Evolutionary conservation across 768 basidiomycete species (phyloP).

Genomic region (Harrya chromipes): DNA sequence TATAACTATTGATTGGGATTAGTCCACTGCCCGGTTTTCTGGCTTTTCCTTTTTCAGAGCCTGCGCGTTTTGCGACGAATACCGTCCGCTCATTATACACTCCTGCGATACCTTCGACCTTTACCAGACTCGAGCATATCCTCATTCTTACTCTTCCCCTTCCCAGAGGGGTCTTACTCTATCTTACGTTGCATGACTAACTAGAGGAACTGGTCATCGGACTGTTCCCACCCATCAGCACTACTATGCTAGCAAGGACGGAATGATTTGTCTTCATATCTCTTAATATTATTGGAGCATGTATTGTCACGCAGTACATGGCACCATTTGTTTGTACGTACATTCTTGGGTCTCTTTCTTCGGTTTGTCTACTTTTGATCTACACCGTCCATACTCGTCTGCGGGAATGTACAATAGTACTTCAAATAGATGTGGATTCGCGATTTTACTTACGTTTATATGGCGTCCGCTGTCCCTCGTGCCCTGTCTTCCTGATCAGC

Average conservation of each 20-base stretch:
- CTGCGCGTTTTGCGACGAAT: background rate
- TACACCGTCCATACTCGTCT: background rate
- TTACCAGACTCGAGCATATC: slow-evolving; percentile 1
- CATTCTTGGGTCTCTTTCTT: background rate
- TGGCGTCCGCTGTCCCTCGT: too few species aligned
- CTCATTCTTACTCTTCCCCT: slow-evolving; percentile 1
- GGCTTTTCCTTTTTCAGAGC: slow-evolving; percentile 1
- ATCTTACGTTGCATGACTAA: slow-evolving; percentile 27
- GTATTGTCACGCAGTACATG: slow-evolving; percentile 1
- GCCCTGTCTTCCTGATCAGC: too few species aligned
- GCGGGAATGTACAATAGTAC: slow-evolving; percentile 12
- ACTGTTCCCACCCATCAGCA: slow-evolving; percentile 11
- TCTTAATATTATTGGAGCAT: slow-evolving; percentile 25
- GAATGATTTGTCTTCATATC: slow-evolving; percentile 14
- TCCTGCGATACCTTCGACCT: slow-evolving; percentile 23
- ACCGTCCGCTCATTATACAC: slow-evolving; percentile 1
- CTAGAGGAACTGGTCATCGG: slow-evolving; percentile 22
- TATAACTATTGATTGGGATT: slow-evolving; percentile 79
- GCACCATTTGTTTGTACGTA: slow-evolving; percentile 22
- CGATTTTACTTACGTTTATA: too few species aligned
- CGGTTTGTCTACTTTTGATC: too few species aligned
- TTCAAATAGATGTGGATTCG: slow-evolving; percentile 5
- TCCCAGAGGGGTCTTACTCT: slow-evolving; percentile 19
- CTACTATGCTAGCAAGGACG: slow-evolving; percentile 19
- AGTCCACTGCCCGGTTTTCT: slow-evolving; percentile 1